Evolutionary conservation across 129 eudicot genomes (phyloP).

Genomic region (Pittosporum tobira): DNA sequence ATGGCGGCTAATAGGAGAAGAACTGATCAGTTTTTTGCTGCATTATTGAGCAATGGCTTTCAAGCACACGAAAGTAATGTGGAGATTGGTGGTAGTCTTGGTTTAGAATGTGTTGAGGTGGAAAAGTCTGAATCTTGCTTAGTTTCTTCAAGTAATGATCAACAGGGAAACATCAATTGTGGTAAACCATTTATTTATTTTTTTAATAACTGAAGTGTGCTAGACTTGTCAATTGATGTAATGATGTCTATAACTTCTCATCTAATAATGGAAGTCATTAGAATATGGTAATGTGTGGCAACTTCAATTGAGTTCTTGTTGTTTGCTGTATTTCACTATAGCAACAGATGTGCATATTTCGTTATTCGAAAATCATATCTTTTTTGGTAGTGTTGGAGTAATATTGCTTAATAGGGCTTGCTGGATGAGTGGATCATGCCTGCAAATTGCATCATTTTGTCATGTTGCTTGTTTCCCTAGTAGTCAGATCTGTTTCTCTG

Average conservation of each 20-base stretch:
- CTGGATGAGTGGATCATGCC: background rate
- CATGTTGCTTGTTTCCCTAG: background rate
- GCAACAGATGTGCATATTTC: background rate
- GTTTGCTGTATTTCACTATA: background rate
- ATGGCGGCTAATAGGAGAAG: conserved; percentile 82
- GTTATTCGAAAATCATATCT: background rate
- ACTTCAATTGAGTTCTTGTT: background rate
- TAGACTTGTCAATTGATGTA: background rate
- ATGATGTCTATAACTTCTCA: background rate
- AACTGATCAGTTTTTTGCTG: conserved; percentile 46
- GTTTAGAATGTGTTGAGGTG: conserved; percentile 1
- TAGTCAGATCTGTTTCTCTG: background rate
- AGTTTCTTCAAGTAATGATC: conserved; percentile 17
- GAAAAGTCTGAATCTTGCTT: conserved; percentile 3
- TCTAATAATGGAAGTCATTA: background rate
- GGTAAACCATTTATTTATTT: conserved; percentile 31
- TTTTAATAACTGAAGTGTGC: background rate
- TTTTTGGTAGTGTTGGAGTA: background rate
- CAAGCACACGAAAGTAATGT: background rate
- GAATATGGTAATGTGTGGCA: background rate
- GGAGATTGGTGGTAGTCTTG: conserved; percentile 12
- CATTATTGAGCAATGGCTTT: conserved; percentile 47
- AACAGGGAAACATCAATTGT: conserved; percentile 11
- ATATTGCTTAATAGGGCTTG: background rate
- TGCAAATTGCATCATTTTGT: background rate